Conservation (phyloP, 371 early-diverging fungal species). For the Circinella minor region DNA sequence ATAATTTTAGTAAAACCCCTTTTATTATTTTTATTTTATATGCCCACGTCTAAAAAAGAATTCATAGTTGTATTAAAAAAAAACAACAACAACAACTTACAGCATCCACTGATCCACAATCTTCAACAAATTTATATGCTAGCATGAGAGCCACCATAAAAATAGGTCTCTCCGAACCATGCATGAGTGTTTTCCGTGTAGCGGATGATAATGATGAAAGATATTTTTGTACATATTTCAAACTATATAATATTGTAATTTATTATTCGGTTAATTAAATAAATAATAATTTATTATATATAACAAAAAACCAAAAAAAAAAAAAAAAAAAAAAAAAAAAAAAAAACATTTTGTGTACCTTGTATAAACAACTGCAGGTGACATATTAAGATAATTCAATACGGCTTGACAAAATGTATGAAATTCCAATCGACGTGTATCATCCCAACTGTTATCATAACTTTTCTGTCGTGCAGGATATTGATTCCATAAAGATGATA, state of each 20-base stretch:
- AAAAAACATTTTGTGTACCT: conserved; percentile 33
- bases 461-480: conserved; percentile 6
- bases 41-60: not conserved
- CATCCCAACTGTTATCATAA: conserved; percentile 11
- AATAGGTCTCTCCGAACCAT: conserved; percentile 32
- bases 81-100: conserved; percentile 25
- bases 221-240: conserved; percentile 35
- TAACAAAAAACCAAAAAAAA: not conserved
- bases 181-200: conserved; percentile 23
- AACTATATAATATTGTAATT: conserved; percentile 14
- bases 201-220: not conserved
- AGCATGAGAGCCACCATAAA: conserved; percentile 39
- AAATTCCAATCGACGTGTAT: conserved; percentile 15
- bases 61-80: not conserved
- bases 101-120: conserved; percentile 33
- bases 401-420: conserved; percentile 12
- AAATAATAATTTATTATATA: not conserved
- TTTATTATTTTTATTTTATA: not conserved
- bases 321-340: too few species aligned
- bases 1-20: too few species aligned
- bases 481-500: conserved; percentile 12
- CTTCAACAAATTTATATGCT: conserved; percentile 44
- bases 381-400: conserved; percentile 14
- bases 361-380: conserved; percentile 31
- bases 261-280: not conserved